Percentiles rank a stretch among this genome's conserved stretches.
These are phyloP conservation scores for Globisporangium spiculum DNA, from an alignment of 352 stramenopile species.

Conservation along the genomic window DNA sequence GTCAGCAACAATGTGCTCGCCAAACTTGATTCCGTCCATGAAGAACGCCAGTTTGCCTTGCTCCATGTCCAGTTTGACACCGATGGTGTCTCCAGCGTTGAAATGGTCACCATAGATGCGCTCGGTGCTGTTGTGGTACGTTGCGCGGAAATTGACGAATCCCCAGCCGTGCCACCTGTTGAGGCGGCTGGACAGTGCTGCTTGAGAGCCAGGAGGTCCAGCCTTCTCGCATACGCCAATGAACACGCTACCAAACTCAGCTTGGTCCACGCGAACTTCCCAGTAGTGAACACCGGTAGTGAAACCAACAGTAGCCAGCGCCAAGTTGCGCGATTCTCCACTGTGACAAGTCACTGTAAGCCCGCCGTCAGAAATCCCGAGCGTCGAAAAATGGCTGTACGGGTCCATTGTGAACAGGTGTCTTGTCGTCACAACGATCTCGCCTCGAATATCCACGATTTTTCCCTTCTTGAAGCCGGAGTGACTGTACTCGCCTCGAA, in stretches of 20 bases:
- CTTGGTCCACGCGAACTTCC: slow-evolving; percentile 97
- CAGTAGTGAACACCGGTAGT: slow-evolving; percentile 95
- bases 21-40: slow-evolving; percentile 98
- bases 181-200: slow-evolving; percentile 65
- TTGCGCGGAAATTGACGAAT: slow-evolving; percentile 98
- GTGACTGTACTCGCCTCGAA: slow-evolving; percentile 61
- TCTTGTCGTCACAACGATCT: slow-evolving; percentile 62
- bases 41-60: slow-evolving; percentile 97
- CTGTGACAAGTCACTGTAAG: slow-evolving; percentile 79
- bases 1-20: slow-evolving; percentile 98
- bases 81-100: slow-evolving; percentile 96
- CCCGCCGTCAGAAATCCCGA: slow-evolving; percentile 73
- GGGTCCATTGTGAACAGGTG: slow-evolving; percentile 86
- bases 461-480: slow-evolving; percentile 50
- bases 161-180: slow-evolving; percentile 93
- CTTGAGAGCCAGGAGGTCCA: slow-evolving; percentile 71
- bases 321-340: slow-evolving; percentile 84
- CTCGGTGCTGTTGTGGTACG: slow-evolving; percentile 90
- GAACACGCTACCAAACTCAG: slow-evolving; percentile 97
- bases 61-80: slow-evolving; percentile 98
- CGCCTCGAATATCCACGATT: slow-evolving; percentile 61
- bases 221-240: slow-evolving; percentile 95
- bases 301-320: slow-evolving; percentile 84
- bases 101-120: slow-evolving; percentile 89
- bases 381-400: slow-evolving; percentile 75